Evolutionary conservation across 306 rosid species (phyloP), one percentile per base, ranked within the genome.

Genomic region (Lathyrus aphaca): DNA sequence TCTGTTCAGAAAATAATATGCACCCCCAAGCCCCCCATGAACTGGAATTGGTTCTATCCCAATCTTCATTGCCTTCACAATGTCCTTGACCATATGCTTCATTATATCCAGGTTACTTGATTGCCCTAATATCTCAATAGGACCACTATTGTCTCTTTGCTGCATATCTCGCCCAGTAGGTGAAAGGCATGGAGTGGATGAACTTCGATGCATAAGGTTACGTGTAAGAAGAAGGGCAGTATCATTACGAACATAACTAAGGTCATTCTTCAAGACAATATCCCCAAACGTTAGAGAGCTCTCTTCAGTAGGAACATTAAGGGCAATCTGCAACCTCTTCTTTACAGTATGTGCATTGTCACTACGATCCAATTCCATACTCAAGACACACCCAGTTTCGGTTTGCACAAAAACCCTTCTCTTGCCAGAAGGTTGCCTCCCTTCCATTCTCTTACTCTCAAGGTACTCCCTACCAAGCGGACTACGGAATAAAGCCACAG

Each of bases 321-420:
- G 92, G 2, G 96, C 97, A 68, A 94, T 64, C 86, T 94, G 99
- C 79, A 94, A 60, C 83, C 96, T 91, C 81, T 95, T 88, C 87
- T 94, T 94, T 65, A 94, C 99, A 4, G 99, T 94, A 77, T 94
- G 99, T 8, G 79, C 99, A 83, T 84, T 91, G 81, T 94, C 99
- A 44, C 87, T 17, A 0, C 99, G 96, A 60, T 91, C 96, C 51
- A 94, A 80, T 1, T 94, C 99, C 99, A 94, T 91, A 27, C 95
- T 95, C 56, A 94, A 48, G 42, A 94, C 97, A 65, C 92, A 91
- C 9, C 99, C 99, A 13, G 86, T 81, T 7, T 94, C 99, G 0
- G 99, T 94, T 73, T 94, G 99, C 79, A 94, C 99, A 67, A 88
- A 94, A 73, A 94, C 95, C 1, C 97, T 83, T 68, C 96, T 82